Evolutionary conservation across 257 asterid genomes (phyloP).

Genomic region (Echites panduratus): DNA sequence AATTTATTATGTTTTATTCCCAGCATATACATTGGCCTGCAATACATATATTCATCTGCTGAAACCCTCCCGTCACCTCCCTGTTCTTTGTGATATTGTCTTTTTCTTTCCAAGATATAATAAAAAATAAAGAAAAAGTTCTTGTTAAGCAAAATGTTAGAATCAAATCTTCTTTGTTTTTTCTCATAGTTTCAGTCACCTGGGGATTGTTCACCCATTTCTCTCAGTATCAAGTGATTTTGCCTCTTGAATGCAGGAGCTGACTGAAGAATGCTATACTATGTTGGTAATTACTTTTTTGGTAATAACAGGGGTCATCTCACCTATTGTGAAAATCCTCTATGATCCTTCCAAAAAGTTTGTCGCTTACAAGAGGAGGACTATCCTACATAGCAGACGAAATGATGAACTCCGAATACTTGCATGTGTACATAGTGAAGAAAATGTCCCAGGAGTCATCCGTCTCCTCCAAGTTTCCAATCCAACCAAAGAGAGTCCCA

Average conservation of each 20-base stretch:
- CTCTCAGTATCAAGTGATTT: too few relatives aligned
- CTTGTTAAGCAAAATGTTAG: too few relatives aligned
- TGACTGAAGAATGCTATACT: conserved; percentile 41
- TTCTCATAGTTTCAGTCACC: too few relatives aligned
- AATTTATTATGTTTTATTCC: not conserved
- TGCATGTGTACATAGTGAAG: conserved; percentile 47
- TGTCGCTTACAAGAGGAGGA: conserved; percentile 58
- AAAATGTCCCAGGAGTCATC: conserved; percentile 40
- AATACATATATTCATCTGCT: not conserved
- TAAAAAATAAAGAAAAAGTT: too few relatives aligned
- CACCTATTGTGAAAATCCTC: conserved; percentile 47
- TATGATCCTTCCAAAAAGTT: conserved; percentile 55
- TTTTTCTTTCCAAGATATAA: not conserved
- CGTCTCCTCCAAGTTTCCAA: conserved; percentile 49
- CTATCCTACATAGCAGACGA: conserved; percentile 37
- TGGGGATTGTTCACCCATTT: too few relatives aligned
- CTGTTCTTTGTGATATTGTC: not conserved
- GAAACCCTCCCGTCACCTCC: not conserved
- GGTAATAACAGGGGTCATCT: conserved; percentile 44
- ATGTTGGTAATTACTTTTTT: conserved; percentile 41
- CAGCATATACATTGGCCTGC: not conserved
- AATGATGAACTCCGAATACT: conserved; percentile 54
- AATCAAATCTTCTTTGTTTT: too few relatives aligned
- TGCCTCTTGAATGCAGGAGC: conserved; percentile 27
- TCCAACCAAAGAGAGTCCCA: conserved; percentile 39